These are phyloP conservation scores for Aspergillus bridgeri DNA, from an alignment of 495 filamentous ascomycete species.

Conservation along the genomic window DNA sequence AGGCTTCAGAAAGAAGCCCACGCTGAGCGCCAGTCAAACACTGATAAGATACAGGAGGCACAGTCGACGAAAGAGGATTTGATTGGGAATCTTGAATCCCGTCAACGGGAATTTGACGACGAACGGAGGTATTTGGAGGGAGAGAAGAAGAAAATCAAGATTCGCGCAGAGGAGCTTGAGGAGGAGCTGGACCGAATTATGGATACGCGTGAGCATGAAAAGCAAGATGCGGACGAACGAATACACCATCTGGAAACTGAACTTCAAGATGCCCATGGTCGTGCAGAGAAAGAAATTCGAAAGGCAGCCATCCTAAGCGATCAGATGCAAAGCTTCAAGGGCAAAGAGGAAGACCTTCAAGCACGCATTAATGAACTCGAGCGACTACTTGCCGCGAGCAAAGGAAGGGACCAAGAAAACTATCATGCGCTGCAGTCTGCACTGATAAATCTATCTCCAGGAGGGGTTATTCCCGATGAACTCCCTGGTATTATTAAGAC, in stretches of 20 bases:
- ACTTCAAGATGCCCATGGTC: constrained; percentile 56
- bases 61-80: constrained; percentile 92
- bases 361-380: constrained; percentile 50
- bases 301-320: constrained; percentile 55
- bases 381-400: constrained; percentile 37
- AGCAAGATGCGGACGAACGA: constrained; percentile 61
- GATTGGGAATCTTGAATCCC: constrained; percentile 88
- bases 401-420: constrained; percentile 50
- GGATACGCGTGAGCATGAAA: constrained; percentile 79
- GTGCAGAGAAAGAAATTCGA: constrained; percentile 53
- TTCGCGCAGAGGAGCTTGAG: constrained; percentile 79
- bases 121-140: constrained; percentile 77
- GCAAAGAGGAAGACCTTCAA: constrained; percentile 46
- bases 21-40: constrained; percentile 61
- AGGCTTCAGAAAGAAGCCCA: constrained; percentile 61
- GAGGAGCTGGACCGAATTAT: constrained; percentile 83
- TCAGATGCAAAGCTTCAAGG: constrained; percentile 49
- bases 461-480: constrained; percentile 53
- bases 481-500: constrained; percentile 56
- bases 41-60: constrained; percentile 69
- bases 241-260: constrained; percentile 68
- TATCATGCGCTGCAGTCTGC: constrained; percentile 57
- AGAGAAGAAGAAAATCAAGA: constrained; percentile 70
- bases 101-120: constrained; percentile 80
- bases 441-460: constrained; percentile 58